A percentile compares a stretch with the other conserved stretches of the same genome.
Conservation (phyloP, 352 stramenopile genomes). For the Pythium myriotylum region DNA sequence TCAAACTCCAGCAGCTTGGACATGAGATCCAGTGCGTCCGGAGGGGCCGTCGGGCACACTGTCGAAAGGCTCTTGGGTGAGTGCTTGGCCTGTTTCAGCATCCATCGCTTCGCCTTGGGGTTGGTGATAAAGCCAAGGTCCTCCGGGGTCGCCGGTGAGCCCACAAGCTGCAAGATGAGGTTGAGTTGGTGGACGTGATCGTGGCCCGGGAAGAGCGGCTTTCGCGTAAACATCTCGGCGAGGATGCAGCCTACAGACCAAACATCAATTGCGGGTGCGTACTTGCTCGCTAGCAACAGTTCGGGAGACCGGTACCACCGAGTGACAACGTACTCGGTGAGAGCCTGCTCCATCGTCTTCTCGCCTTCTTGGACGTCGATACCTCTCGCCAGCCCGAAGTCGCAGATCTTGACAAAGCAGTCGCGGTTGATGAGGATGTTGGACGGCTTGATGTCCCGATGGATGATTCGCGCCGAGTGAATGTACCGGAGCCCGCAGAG, state of each 20-base stretch:
- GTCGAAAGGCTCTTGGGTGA: constrained; percentile 46
- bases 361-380: constrained; percentile 44
- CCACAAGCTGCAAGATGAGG: constrained; percentile 76
- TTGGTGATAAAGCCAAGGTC: constrained; percentile 86
- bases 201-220: constrained; percentile 78
- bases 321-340: constrained; percentile 94
- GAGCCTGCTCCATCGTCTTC: constrained; percentile 49
- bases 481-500: constrained; percentile 81
- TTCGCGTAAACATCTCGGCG: constrained; percentile 95
- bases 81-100: constrained; percentile 73
- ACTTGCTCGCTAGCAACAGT: constrained; percentile 94
- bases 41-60: constrained; percentile 59
- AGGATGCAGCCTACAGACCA: constrained; percentile 99
- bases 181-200: constrained; percentile 92
- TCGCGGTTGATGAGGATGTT: constrained; percentile 96
- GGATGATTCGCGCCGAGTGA: constrained; percentile 85
- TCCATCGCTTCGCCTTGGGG: constrained; percentile 81
- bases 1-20: constrained; percentile 89
- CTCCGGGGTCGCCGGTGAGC: constrained; percentile 47
- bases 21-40: constrained; percentile 85
- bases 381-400: constrained; percentile 88
- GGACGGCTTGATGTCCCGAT: constrained; percentile 95
- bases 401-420: constrained; percentile 89
- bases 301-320: constrained; percentile 94
- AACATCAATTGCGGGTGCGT: constrained; percentile 94